Conservation (phyloP, 345 rosid genomes). For the Populus nigra region DNA sequence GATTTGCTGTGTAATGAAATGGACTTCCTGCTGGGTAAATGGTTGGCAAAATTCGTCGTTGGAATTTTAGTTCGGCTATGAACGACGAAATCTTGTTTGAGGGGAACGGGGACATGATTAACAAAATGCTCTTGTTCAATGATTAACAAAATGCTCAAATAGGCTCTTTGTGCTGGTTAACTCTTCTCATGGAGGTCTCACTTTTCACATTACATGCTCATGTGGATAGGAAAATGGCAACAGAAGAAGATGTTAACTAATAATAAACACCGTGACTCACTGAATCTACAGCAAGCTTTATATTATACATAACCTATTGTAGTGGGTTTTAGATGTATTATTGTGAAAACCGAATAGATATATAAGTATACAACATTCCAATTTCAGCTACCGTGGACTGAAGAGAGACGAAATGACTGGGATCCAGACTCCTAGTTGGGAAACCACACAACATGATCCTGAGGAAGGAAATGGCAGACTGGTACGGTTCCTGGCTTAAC, state of each 20-base stretch:
- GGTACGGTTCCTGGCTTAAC: conserved; percentile 26
- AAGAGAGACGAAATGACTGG: conserved; percentile 5
- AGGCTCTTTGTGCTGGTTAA: no score
- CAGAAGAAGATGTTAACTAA: neutral
- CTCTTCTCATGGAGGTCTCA: no score
- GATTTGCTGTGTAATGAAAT: no score
- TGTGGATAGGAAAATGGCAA: neutral
- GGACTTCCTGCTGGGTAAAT: no score
- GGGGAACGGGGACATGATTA: no score
- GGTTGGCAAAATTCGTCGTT: no score
- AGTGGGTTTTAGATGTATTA: conserved; percentile 14
- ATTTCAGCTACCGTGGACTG: conserved; percentile 11
- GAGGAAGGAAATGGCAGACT: conserved; percentile 25
- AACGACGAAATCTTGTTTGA: no score
- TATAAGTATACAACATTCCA: neutral
- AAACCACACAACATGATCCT: conserved; percentile 24
- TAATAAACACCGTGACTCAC: neutral
- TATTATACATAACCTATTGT: conserved; percentile 5
- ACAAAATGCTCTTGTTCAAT: no score
- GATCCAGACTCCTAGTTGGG: conserved; percentile 20
- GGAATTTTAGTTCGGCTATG: no score
- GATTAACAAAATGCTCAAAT: no score
- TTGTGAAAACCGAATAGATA: conserved; percentile 12
- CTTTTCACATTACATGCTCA: no score
- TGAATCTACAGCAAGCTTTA: neutral